Conservation (phyloP, 2,329 filamentous ascomycete species). For the Sarocladium oryzae region DNA sequence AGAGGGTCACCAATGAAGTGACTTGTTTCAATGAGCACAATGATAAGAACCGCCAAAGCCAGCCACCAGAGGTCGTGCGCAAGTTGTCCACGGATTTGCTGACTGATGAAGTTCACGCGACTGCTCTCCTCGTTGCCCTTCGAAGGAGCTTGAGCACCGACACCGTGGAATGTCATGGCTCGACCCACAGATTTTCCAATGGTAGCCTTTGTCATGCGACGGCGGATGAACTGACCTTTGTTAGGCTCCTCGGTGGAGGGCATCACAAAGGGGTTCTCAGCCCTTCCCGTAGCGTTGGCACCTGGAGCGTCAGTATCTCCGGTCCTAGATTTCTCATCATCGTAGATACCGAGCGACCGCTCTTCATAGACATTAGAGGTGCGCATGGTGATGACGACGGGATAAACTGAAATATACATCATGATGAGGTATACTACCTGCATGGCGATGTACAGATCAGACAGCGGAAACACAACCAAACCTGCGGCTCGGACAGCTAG, state of each 20-base stretch:
- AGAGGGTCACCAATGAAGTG: constrained; percentile 45
- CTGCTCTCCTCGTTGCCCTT: constrained; percentile 25
- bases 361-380: constrained; percentile 70
- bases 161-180: constrained; percentile 36
- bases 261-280: constrained; percentile 9
- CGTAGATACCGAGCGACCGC: constrained; percentile 55
- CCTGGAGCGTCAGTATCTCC: constrained; percentile 6
- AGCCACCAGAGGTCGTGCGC: constrained; percentile 64
- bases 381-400: constrained; percentile 56
- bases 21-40: constrained; percentile 52
- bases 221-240: constrained; percentile 15
- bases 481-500: constrained; percentile 57
- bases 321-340: constrained; percentile 25
- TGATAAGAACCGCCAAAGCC: constrained; percentile 51
- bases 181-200: constrained; percentile 29
- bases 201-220: constrained; percentile 18
- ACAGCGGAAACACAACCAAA: constrained; percentile 58
- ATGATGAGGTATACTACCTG: constrained; percentile 56
- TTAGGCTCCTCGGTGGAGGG: constrained; percentile 22
- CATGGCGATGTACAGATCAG: constrained; percentile 48
- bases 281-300: background rate
- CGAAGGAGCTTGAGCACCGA: constrained; percentile 27
- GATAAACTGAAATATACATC: constrained; percentile 62
- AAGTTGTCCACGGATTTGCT: constrained; percentile 58
- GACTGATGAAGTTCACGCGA: constrained; percentile 41